Conservation (phyloP, 495 filamentous ascomycete species). For the Zalerion maritima region DNA sequence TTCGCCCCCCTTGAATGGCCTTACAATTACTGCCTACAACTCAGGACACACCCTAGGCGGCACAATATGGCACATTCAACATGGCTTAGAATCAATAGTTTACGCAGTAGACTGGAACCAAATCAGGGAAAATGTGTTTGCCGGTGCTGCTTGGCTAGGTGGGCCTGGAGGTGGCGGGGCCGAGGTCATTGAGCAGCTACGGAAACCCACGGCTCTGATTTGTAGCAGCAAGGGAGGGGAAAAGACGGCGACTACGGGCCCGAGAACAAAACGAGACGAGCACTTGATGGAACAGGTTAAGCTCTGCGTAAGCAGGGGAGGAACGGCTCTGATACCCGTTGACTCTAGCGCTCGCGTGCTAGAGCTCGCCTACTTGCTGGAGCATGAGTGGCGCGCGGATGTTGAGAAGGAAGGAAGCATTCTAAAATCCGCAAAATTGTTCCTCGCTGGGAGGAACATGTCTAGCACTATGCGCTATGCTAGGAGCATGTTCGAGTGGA, state of each 20-base stretch:
- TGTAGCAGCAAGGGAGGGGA: slow-evolving; percentile 77
- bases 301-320: slow-evolving; percentile 59
- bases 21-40: slow-evolving; percentile 93
- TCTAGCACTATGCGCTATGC: slow-evolving; percentile 74
- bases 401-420: slow-evolving; percentile 41
- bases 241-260: slow-evolving; percentile 50
- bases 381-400: slow-evolving; percentile 72
- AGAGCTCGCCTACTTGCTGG: slow-evolving; percentile 84
- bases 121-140: slow-evolving; percentile 77
- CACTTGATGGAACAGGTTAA: slow-evolving; percentile 70
- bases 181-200: slow-evolving; percentile 83
- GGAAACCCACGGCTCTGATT: slow-evolving; percentile 82
- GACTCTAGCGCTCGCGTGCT: slow-evolving; percentile 88
- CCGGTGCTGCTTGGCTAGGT: slow-evolving; percentile 86
- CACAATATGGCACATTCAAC: slow-evolving; percentile 97
- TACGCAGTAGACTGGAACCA: slow-evolving; percentile 99
- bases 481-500: slow-evolving; percentile 96
- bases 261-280: slow-evolving; percentile 69
- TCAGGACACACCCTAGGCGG: slow-evolving; percentile 91
- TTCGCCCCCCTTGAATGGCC: slow-evolving; percentile 76
- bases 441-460: slow-evolving; percentile 67
- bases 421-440: slow-evolving; percentile 56
- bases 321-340: slow-evolving; percentile 87
- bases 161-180: slow-evolving; percentile 65
- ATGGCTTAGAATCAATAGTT: slow-evolving; percentile 91